A percentile compares a stretch with the other conserved stretches of the same genome.
Conservation (phyloP, 148 eudicot species). For the Cornus controversa region DNA sequence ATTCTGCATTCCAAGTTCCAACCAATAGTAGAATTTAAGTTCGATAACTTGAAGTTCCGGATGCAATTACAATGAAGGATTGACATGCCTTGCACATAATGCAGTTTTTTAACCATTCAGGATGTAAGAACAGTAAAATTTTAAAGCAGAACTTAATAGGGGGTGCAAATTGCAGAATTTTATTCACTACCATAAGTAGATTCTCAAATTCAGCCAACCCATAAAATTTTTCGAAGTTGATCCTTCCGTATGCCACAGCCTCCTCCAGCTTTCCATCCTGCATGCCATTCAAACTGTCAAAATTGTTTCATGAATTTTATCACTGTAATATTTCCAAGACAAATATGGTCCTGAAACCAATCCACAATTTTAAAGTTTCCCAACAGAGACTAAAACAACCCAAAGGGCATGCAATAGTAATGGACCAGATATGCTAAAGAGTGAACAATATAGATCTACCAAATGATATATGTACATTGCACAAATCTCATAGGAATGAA, state of each 20-base stretch:
- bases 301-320: background rate
- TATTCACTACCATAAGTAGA: slow-evolving; percentile 60
- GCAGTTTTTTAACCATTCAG: background rate
- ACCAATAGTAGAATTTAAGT: background rate
- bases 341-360: background rate
- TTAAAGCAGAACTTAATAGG: background rate
- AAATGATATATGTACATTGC: background rate
- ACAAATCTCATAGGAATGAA: background rate
- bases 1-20: background rate
- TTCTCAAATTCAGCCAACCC: slow-evolving; percentile 39
- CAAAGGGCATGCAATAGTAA: background rate
- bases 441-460: too few species aligned
- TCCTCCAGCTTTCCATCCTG: slow-evolving; percentile 73
- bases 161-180: slow-evolving; percentile 1
- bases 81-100: background rate
- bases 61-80: background rate
- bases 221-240: slow-evolving; percentile 52
- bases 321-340: background rate
- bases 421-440: too few species aligned
- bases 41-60: background rate
- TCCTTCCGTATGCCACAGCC: slow-evolving; percentile 71
- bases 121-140: background rate
- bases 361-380: background rate
- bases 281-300: slow-evolving; percentile 17
- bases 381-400: background rate